Percentiles rank a stretch among this genome's conserved stretches.
Conservation (phyloP, 768 basidiomycete genomes). For the Neoboletus magnificus region DNA sequence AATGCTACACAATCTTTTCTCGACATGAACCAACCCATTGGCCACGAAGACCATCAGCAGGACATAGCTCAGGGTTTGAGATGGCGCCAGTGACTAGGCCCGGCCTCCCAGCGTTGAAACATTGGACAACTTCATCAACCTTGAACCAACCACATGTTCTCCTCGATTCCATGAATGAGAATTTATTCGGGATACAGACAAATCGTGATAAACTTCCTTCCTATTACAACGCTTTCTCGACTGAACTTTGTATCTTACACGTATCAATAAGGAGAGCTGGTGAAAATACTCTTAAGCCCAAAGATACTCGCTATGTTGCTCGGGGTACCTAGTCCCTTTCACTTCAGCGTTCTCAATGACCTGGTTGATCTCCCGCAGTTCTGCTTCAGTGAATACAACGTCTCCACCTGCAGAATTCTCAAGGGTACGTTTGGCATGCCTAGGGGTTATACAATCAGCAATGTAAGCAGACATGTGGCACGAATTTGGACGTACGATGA, state of each 20-base stretch:
- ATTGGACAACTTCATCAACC: not conserved
- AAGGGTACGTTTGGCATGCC: slow-evolving; percentile 37
- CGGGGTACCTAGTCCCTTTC: slow-evolving; percentile 41
- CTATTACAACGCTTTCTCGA: not conserved
- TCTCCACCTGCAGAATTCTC: slow-evolving; percentile 46
- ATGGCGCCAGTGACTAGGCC: not conserved
- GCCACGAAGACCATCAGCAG: too few species aligned
- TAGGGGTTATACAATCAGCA: slow-evolving; percentile 3
- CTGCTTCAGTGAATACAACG: slow-evolving; percentile 38
- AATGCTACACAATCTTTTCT: not conserved
- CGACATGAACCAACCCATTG: not conserved
- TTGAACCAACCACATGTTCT: not conserved
- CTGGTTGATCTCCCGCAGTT: slow-evolving; percentile 39
- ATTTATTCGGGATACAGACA: not conserved
- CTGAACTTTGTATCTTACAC: not conserved
- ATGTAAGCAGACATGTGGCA: not conserved
- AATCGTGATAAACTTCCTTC: not conserved
- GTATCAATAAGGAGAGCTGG: not conserved
- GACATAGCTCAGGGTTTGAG: too few species aligned
- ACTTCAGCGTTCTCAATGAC: slow-evolving; percentile 35
- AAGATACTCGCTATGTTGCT: slow-evolving; percentile 17
- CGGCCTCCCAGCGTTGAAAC: too few species aligned
- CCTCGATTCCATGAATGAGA: not conserved
- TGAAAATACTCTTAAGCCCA: slow-evolving; percentile 30
- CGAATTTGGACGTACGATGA: slow-evolving; percentile 35